A percentile compares a stretch with the other conserved stretches of the same genome.
phyloP scores from a whole-genome alignment of 139 green algal species.

The Desmodesmus armatus region DNA sequence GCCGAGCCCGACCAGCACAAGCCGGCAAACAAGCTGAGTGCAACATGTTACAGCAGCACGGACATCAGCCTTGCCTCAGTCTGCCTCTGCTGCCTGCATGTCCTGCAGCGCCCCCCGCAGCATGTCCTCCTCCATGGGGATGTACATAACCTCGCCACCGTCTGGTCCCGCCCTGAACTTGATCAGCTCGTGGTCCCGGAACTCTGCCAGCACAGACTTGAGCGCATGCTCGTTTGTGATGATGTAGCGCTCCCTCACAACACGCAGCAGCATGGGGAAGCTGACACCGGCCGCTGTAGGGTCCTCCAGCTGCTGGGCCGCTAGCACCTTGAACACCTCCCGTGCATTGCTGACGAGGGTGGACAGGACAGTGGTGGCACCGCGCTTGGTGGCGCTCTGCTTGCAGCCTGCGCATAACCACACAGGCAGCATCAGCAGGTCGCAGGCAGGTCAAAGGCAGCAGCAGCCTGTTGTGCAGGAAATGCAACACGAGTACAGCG shows the following conservation, averaged over 20 bases:
- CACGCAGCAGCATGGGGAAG: constrained; percentile 64
- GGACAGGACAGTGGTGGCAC: constrained; percentile 74
- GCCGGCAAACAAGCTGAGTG: too few species aligned
- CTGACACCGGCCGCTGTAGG: constrained; percentile 46
- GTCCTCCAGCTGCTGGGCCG: constrained; percentile 75
- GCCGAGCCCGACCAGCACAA: too few species aligned
- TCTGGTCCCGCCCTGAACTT: constrained; percentile 32
- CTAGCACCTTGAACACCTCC: constrained; percentile 81
- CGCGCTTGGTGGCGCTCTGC: constrained; percentile 56
- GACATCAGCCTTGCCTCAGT: too few species aligned
- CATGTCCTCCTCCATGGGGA: constrained; percentile 65
- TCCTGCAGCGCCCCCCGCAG: constrained; percentile 52
- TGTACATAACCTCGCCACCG: constrained; percentile 68
- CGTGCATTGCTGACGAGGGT: constrained; percentile 73
- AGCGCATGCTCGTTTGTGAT: constrained; percentile 81
- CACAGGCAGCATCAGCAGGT: not conserved
- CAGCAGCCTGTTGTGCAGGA: not conserved
- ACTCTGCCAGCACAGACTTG: constrained; percentile 86
- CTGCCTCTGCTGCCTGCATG: constrained; percentile 29
- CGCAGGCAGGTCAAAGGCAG: not conserved
- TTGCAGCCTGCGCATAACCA: constrained; percentile 45
- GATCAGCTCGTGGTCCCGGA: constrained; percentile 87
- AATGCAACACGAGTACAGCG: too few species aligned
- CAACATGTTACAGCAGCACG: too few species aligned
- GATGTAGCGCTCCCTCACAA: constrained; percentile 90